These are phyloP conservation scores for Colletotrichum eremochloae DNA, from an alignment of 2,329 filamentous ascomycete genomes.

Conservation along the genomic window DNA sequence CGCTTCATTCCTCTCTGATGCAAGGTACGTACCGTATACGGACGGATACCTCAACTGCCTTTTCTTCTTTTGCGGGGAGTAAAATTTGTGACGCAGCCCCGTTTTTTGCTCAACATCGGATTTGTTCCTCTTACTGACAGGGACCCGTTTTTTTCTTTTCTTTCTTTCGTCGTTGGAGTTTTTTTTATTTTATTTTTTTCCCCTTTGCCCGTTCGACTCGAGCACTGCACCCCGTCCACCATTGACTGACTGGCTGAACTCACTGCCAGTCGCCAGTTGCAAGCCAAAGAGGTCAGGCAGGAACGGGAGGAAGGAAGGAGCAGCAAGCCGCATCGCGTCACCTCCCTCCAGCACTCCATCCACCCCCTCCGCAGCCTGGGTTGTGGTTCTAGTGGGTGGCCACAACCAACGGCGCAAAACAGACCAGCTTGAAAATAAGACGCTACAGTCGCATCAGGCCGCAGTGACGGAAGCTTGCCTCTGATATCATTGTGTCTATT, in stretches of 20 bases:
- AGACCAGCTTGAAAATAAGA: not conserved
- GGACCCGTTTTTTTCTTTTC: slow-evolving; percentile 20
- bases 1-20: not conserved
- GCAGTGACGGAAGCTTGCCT: slow-evolving; percentile 5
- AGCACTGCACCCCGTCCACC: not conserved
- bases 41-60: too few relatives aligned
- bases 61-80: slow-evolving; percentile 40
- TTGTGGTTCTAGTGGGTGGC: not conserved
- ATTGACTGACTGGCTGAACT: not conserved
- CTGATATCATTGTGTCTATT: not conserved
- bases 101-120: slow-evolving; percentile 40
- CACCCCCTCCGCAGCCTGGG: not conserved
- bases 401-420: slow-evolving; percentile 2
- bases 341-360: not conserved
- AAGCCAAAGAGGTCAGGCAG: not conserved
- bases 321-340: not conserved
- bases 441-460: not conserved
- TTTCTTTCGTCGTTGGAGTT: not conserved
- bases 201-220: too few relatives aligned
- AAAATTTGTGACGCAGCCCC: slow-evolving; percentile 44
- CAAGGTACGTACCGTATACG: not conserved
- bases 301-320: not conserved
- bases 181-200: not conserved
- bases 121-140: slow-evolving; percentile 4
- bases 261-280: not conserved